phyloP scores from a whole-genome alignment of 257 asterid species.

The Solanum paucissectum region DNA sequence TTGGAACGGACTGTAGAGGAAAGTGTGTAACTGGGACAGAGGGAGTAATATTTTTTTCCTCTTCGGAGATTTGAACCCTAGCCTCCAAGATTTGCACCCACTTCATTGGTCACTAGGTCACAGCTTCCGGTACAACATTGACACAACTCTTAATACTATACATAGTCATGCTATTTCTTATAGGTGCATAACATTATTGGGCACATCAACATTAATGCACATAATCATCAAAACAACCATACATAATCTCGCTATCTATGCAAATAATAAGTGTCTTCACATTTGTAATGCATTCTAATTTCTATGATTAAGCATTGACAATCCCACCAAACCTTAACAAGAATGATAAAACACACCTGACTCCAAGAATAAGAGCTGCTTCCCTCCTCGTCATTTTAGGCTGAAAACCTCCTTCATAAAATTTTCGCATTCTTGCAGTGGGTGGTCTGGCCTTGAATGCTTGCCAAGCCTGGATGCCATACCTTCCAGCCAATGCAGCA shows the following conservation, averaged over 20 bases:
- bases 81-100: background rate
- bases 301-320: background rate
- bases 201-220: background rate
- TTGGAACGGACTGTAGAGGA: background rate
- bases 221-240: background rate
- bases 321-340: background rate
- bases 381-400: conserved; percentile 81
- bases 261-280: background rate
- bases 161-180: background rate
- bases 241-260: background rate
- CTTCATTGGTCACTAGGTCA: background rate
- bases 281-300: background rate
- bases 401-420: conserved; percentile 90
- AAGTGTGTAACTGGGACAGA: background rate
- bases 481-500: conserved; percentile 72
- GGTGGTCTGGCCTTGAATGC: conserved; percentile 85
- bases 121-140: background rate
- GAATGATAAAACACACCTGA: conserved; percentile 30
- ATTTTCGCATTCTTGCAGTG: conserved; percentile 67
- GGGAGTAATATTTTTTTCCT: background rate
- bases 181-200: background rate
- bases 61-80: background rate
- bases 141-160: background rate
- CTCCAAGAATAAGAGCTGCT: conserved; percentile 89
- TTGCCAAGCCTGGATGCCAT: conserved; percentile 80